A percentile compares a stretch with the other conserved stretches of the same genome.
Conservation (phyloP, 306 rosid species). For the Ochetophila trinervis region DNA sequence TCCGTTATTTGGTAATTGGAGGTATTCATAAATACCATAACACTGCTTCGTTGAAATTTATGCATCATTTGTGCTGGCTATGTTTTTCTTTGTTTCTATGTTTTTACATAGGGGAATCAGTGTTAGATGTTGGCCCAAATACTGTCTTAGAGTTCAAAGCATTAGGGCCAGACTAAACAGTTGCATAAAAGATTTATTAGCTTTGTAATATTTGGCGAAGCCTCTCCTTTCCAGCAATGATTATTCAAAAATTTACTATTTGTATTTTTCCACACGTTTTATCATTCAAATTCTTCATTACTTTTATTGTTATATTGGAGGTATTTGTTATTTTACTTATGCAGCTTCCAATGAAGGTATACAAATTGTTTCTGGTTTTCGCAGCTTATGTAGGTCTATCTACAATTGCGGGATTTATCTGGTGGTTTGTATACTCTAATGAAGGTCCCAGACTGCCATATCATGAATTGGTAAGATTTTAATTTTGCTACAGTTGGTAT, state of each 20-base stretch:
- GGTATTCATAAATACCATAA: constrained; percentile 44
- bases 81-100: neutral
- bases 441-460: constrained; percentile 87
- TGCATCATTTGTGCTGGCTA: neutral
- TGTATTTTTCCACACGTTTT: too few species aligned
- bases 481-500: constrained; percentile 1
- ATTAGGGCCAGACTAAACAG: too few species aligned
- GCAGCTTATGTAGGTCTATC: constrained; percentile 99
- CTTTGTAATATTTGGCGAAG: neutral
- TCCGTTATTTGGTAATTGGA: constrained; percentile 98
- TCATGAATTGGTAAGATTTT: constrained; percentile 70
- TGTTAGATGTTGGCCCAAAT: too few species aligned
- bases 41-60: constrained; percentile 4
- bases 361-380: constrained; percentile 29
- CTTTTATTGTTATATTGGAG: neutral
- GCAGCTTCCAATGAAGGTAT: neutral
- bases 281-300: too few species aligned
- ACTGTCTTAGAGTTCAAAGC: too few species aligned
- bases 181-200: neutral
- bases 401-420: constrained; percentile 88
- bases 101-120: neutral
- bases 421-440: constrained; percentile 95
- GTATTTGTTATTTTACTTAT: neutral
- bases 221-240: neutral
- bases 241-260: neutral